Evolutionary conservation across 352 stramenopile genomes (phyloP).

Genomic region (Globisporangium echinulatum): DNA sequence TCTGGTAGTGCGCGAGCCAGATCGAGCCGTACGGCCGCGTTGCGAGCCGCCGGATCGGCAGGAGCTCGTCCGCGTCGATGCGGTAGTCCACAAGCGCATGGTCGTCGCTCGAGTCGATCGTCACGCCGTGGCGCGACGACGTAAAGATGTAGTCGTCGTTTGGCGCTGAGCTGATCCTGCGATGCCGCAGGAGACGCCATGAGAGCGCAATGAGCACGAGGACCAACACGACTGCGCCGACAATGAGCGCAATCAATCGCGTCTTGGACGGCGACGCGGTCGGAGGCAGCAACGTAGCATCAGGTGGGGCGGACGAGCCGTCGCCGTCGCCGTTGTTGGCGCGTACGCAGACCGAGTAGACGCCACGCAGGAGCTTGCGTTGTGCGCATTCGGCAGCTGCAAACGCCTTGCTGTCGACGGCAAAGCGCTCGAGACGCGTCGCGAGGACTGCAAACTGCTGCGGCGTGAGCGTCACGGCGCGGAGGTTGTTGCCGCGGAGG

Average conservation of each 20-base stretch:
- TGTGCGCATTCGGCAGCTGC: constrained; percentile 6
- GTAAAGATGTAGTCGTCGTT: constrained; percentile 8
- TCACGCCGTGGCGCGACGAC: constrained; percentile 8
- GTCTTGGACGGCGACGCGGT: neutral
- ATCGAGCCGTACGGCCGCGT: constrained; percentile 14
- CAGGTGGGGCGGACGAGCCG: neutral
- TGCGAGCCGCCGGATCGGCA: constrained; percentile 13
- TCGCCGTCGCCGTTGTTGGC: neutral
- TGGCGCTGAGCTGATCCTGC: neutral
- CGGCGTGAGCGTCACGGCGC: constrained; percentile 4
- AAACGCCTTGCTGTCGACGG: constrained; percentile 11
- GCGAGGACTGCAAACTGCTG: constrained; percentile 4
- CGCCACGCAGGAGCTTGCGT: constrained; percentile 6
- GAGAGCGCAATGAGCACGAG: constrained; percentile 8
- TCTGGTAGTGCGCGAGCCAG: constrained; percentile 14
- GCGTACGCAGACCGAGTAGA: constrained; percentile 11
- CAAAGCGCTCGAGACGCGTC: constrained; percentile 10
- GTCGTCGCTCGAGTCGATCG: constrained; percentile 14
- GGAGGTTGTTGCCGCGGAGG: constrained; percentile 15
- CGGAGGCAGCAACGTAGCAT: neutral
- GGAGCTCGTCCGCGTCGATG: constrained; percentile 12
- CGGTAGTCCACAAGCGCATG: constrained; percentile 9
- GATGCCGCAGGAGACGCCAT: neutral
- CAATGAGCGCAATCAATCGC: constrained; percentile 7
- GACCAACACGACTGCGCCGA: constrained; percentile 7